A percentile compares a stretch with the other conserved stretches of the same genome.
These are phyloP conservation scores for Castanopsis chinensis DNA, from an alignment of 306 rosid genomes.

Conservation along the genomic window DNA sequence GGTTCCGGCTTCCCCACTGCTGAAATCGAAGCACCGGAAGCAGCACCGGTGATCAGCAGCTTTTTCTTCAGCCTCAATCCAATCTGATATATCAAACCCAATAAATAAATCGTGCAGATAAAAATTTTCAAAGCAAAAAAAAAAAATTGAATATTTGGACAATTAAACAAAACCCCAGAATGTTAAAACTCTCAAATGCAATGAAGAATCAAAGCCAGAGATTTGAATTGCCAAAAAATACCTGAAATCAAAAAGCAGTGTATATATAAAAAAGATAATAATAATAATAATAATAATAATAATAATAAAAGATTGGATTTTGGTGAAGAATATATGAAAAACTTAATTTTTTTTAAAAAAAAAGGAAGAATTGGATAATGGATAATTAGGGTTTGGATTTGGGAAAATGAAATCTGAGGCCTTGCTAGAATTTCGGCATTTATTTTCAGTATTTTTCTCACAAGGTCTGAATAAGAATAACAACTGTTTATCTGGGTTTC, in stretches of 20 bases:
- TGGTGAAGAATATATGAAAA: background rate
- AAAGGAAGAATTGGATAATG: constrained; percentile 4
- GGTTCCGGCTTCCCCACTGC: constrained; percentile 4
- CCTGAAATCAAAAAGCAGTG: background rate
- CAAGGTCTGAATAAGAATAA: background rate
- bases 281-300: background rate
- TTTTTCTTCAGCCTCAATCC: background rate
- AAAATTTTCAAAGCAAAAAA: background rate
- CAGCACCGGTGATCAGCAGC: constrained; percentile 21
- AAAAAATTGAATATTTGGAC: background rate
- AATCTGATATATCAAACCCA: background rate
- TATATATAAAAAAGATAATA: too few species aligned
- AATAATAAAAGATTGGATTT: background rate
- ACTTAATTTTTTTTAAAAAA: too few species aligned
- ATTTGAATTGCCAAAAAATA: background rate
- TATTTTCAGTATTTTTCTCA: constrained; percentile 24
- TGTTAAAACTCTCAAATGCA: background rate
- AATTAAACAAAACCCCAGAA: background rate
- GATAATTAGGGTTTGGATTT: constrained; percentile 40
- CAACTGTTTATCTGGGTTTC: constrained; percentile 18
- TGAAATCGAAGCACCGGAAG: constrained; percentile 3
- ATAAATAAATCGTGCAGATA: background rate
- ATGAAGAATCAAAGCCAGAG: background rate
- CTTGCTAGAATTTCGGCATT: constrained; percentile 32
- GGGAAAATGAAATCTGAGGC: constrained; percentile 18